Percentiles rank a stretch among this genome's conserved stretches.
phyloP scores from a whole-genome alignment of 1,284 basidiomycete species.

The Fomitopsis palustris region DNA sequence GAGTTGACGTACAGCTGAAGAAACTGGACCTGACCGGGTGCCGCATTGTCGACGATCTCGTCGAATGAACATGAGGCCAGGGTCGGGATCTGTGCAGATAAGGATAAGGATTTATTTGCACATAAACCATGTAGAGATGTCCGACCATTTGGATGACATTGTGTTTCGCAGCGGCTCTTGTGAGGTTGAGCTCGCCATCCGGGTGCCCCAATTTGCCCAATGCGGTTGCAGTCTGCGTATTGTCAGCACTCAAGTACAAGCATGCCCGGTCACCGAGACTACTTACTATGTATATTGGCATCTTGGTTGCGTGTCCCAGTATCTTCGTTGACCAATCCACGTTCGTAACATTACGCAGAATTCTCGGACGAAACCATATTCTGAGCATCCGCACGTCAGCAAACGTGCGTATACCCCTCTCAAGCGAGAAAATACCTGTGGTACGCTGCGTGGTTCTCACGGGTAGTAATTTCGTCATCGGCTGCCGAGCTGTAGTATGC shows the following conservation, averaged over 20 bases:
- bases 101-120: not conserved
- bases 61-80: conserved; percentile 89
- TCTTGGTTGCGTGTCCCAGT: conserved; percentile 65
- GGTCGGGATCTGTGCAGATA: conserved; percentile 67
- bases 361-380: conserved; percentile 91
- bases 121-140: not conserved
- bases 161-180: conserved; percentile 78
- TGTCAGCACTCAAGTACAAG: not conserved
- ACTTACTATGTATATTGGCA: conserved; percentile 74
- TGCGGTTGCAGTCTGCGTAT: conserved; percentile 64
- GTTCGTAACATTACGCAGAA: conserved; percentile 78
- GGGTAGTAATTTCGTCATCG: conserved; percentile 84
- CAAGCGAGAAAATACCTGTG: conserved; percentile 50
- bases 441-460: conserved; percentile 88
- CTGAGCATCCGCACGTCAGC: conserved; percentile 32
- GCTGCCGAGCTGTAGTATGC: conserved; percentile 87
- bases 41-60: conserved; percentile 80
- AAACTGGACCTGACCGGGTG: conserved; percentile 74
- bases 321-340: conserved; percentile 85
- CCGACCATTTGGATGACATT: conserved; percentile 85
- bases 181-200: conserved; percentile 89
- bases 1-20: conserved; percentile 77
- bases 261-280: not conserved
- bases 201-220: conserved; percentile 92
- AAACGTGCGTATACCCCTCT: not conserved